Conservation (phyloP, 768 basidiomycete species). For the Amanita muscaria region DNA sequence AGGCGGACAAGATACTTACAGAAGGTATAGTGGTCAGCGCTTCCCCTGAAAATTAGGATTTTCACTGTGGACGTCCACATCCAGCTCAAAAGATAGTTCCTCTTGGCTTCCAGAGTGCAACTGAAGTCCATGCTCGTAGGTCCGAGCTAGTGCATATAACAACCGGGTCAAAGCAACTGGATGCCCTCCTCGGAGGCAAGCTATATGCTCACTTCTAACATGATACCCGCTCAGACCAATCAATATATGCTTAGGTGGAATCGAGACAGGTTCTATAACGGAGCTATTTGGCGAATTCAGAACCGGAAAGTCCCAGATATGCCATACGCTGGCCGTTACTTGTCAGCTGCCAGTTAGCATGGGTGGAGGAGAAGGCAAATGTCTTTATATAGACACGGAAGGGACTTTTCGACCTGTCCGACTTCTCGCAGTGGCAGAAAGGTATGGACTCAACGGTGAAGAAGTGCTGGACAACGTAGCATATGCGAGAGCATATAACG, state of each 20-base stretch:
- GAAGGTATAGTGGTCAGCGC: conserved; percentile 66
- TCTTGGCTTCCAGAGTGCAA: conserved; percentile 95
- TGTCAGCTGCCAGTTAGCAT: conserved; percentile 95
- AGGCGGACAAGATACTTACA: conserved; percentile 90
- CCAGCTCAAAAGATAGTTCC: conserved; percentile 93
- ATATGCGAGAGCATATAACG: conserved; percentile 97
- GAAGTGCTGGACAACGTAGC: conserved; percentile 98
- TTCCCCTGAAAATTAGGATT: not conserved
- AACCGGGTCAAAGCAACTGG: conserved; percentile 92
- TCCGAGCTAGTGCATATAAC: conserved; percentile 95
- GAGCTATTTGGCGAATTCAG: conserved; percentile 98
- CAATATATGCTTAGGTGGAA: conserved; percentile 53
- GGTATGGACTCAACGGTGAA: conserved; percentile 95
- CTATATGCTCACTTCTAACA: conserved; percentile 7
- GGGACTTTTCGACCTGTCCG: conserved; percentile 98
- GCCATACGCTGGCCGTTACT: conserved; percentile 96
- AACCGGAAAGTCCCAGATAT: conserved; percentile 96
- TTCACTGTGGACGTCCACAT: conserved; percentile 5
- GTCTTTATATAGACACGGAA: conserved; percentile 97
- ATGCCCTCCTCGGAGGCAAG: conserved; percentile 87
- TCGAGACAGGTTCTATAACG: conserved; percentile 97
- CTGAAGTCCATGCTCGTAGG: conserved; percentile 90
- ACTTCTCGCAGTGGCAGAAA: conserved; percentile 87
- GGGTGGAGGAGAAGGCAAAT: conserved; percentile 99
- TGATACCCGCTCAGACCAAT: conserved; percentile 8